phyloP scores from a whole-genome alignment of 2,329 filamentous ascomycete genomes.

The Knufia fluminis region DNA sequence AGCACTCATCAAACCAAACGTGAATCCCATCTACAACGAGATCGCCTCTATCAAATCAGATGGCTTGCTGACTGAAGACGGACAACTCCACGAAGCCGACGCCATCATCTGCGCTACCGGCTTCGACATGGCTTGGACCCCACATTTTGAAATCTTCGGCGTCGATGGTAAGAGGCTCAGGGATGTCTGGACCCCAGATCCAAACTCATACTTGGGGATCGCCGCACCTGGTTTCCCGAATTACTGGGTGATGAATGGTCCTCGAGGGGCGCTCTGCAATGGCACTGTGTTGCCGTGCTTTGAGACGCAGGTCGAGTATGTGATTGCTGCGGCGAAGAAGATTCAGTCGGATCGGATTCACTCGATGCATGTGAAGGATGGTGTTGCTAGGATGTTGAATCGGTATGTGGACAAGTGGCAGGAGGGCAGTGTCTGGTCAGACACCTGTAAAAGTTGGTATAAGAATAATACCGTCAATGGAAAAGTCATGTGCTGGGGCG shows the following conservation, averaged over 20 bases:
- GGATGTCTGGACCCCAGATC: conserved; percentile 22
- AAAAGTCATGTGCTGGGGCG: conserved; percentile 29
- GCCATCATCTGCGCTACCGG: too few relatives aligned
- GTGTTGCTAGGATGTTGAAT: conserved; percentile 16
- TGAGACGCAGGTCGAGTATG: conserved; percentile 28
- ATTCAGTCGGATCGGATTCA: conserved; percentile 30
- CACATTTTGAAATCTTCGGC: conserved; percentile 29
- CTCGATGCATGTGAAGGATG: conserved; percentile 22
- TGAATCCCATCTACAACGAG: conserved; percentile 32
- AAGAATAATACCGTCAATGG: conserved; percentile 29
- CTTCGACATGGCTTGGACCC: conserved; percentile 31
- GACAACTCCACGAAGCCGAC: conserved; percentile 28
- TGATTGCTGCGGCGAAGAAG: conserved; percentile 28
- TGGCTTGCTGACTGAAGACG: conserved; percentile 31
- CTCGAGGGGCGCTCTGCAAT: conserved; percentile 27
- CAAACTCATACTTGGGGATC: neutral
- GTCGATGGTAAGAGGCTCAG: conserved; percentile 23
- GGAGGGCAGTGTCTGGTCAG: conserved; percentile 27
- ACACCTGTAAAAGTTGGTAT: conserved; percentile 32
- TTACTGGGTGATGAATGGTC: conserved; percentile 17
- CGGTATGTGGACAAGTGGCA: conserved; percentile 30
- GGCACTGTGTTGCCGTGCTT: conserved; percentile 29
- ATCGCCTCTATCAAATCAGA: conserved; percentile 36
- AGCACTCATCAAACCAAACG: conserved; percentile 35
- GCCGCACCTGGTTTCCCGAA: neutral